Conservation (phyloP, 1,284 basidiomycete species). For the Ustilago crameri region DNA sequence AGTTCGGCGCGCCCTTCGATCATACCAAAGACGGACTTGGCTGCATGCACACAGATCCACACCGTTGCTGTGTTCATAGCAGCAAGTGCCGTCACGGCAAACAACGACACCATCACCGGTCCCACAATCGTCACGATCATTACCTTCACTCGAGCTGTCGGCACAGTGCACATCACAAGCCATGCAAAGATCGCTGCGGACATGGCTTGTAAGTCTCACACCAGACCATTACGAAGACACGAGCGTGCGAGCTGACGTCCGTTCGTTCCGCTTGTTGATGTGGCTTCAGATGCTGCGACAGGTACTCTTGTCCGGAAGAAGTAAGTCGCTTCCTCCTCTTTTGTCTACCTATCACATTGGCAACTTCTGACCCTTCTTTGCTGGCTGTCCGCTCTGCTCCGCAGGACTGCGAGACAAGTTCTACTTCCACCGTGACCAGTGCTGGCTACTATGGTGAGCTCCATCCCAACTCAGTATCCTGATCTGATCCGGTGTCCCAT, state of each 20-base stretch:
- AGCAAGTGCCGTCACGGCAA: slow-evolving; percentile 2
- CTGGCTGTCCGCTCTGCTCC: background rate
- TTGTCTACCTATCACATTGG: background rate
- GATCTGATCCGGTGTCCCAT: background rate
- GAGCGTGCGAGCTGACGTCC: too few relatives aligned
- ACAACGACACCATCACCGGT: slow-evolving; percentile 10
- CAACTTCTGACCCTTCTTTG: background rate
- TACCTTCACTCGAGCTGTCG: background rate
- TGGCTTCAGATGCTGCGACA: slow-evolving; percentile 7
- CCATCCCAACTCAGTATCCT: background rate
- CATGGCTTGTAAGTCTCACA: slow-evolving; percentile 7
- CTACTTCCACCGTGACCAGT: slow-evolving; percentile 13
- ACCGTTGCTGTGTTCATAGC: slow-evolving; percentile 1
- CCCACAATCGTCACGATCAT: slow-evolving; percentile 9
- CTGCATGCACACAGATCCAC: background rate
- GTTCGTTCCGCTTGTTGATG: too few relatives aligned
- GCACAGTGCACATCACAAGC: background rate
- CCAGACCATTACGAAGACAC: too few relatives aligned
- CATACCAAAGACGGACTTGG: background rate
- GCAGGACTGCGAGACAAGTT: slow-evolving; percentile 25
- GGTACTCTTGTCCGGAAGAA: background rate
- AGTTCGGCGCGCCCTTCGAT: background rate
- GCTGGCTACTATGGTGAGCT: slow-evolving; percentile 3
- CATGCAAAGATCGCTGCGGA: background rate
- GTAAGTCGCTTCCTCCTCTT: background rate